Base-by-base conservation (phyloP, 2,329 filamentous ascomycete genomes). In the Ophiostoma triangulosporum region DNA sequence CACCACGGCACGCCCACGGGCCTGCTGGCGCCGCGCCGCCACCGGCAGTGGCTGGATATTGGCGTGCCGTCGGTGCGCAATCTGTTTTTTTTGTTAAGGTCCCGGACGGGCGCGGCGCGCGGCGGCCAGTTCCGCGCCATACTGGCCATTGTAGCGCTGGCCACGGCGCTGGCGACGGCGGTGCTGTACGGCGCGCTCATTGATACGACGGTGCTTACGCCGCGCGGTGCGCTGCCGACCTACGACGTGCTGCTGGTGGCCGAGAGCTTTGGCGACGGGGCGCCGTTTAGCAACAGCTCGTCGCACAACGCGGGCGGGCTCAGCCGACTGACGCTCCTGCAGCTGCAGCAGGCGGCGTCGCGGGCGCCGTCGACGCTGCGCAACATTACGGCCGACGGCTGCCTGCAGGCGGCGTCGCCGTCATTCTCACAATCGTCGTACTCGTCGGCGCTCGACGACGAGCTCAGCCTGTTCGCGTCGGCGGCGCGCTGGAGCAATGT, bases 41-140 rank as follows among this genome's bases (percentile, higher is more conserved):
- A 62, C 32, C 67, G 65, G 58, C 64, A 61, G 45, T 78, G 74
- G 75, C 62, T 79, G 50, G 74, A 79, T 56, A 73, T 79, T 27
- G 76, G 76, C 6, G 66, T 78, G 17, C 72, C 75, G 6, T 77
- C 75, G 11, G 50, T 77, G 27, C 69, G 74, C 49, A 79, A 79
- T 58, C 62, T 77, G 3, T 53, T 58, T 12, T 62, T 69, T 51
- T 70, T 78, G 52, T 69, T 70, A 48, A 51, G 22, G 17, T 11
- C 11, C 3, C 51, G 7, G 24, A 9, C 8, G 32, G 22, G 8
- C 29, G 20, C 1, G 20, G 20, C 11, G 29, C n/a, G 43, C 15
- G 29, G 31, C 22, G 33, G 2, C 3, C 50, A 48, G 8, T 22
- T 29, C 7, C 51, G 49, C 3, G 73, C 73, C 48, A 63, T 75